A percentile compares a stretch with the other conserved stretches of the same genome.
phyloP scores from a whole-genome alignment of 2,329 filamentous ascomycete species.

The Cercospora janseana region DNA sequence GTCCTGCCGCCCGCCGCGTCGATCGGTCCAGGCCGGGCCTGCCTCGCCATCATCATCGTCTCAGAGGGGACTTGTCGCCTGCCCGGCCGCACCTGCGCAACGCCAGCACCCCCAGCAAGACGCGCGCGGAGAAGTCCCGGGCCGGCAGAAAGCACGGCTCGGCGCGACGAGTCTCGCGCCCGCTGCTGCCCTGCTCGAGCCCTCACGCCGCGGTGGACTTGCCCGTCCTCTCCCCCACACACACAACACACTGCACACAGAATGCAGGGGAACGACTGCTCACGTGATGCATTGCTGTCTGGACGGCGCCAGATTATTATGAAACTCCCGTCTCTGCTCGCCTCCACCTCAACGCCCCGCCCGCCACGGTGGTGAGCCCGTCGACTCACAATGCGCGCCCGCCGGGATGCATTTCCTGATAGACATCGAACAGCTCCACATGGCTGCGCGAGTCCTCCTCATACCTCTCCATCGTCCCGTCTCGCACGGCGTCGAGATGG shows the following conservation, averaged over 20 bases:
- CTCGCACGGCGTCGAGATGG: slow-evolving; percentile 30
- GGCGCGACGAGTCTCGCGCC: neutral
- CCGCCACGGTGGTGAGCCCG: neutral
- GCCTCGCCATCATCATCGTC: slow-evolving; percentile 3
- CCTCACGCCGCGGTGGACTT: neutral
- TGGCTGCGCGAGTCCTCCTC: slow-evolving; percentile 39
- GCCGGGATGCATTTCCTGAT: neutral
- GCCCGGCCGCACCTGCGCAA: too few species aligned
- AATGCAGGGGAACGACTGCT: too few species aligned
- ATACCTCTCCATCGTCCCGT: slow-evolving; percentile 28
- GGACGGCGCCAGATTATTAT: too few species aligned
- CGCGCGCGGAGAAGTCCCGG: slow-evolving; percentile 4
- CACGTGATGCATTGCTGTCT: too few species aligned
- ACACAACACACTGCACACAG: too few species aligned
- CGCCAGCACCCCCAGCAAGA: too few species aligned
- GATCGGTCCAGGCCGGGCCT: slow-evolving; percentile 2
- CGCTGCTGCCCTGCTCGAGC: neutral
- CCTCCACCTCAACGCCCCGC: neutral
- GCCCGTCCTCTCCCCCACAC: too few species aligned
- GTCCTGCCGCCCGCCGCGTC: neutral
- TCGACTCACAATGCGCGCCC: neutral
- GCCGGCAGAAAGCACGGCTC: neutral
- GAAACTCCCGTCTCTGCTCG: neutral
- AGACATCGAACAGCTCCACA: slow-evolving; percentile 30
- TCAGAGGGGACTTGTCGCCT: too few species aligned